phyloP scores from a whole-genome alignment of 352 stramenopile genomes.

The Thalassiosira oceanica region DNA sequence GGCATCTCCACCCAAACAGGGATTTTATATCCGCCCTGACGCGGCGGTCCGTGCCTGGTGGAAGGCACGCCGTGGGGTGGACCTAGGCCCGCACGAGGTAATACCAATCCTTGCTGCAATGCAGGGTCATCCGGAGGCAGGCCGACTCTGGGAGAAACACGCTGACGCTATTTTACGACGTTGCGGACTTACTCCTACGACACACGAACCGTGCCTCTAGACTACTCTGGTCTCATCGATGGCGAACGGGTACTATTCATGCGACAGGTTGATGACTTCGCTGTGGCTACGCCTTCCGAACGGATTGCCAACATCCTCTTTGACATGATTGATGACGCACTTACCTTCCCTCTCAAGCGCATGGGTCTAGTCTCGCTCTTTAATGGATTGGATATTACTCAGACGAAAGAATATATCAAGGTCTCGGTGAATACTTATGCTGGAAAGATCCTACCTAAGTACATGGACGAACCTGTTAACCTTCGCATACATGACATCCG shows the following conservation, averaged over 20 bases:
- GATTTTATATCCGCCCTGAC: slow-evolving; percentile 18
- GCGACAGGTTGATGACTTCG: slow-evolving; percentile 57
- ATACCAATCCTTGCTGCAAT: slow-evolving; percentile 20
- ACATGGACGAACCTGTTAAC: slow-evolving; percentile 40
- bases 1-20: slow-evolving; percentile 21
- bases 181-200: slow-evolving; percentile 29
- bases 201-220: slow-evolving; percentile 47
- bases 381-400: slow-evolving; percentile 37
- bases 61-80: background rate
- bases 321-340: slow-evolving; percentile 6
- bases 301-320: slow-evolving; percentile 8
- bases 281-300: slow-evolving; percentile 6
- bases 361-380: slow-evolving; percentile 26
- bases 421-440: slow-evolving; percentile 29
- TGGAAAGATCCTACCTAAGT: slow-evolving; percentile 9
- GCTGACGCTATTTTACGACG: slow-evolving; percentile 27
- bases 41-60: background rate
- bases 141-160: slow-evolving; percentile 44
- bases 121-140: slow-evolving; percentile 48
- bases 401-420: slow-evolving; percentile 43
- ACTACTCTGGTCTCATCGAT: slow-evolving; percentile 25
- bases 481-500: slow-evolving; percentile 33
- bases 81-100: slow-evolving; percentile 3
- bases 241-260: slow-evolving; percentile 34
- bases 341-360: slow-evolving; percentile 24